phyloP scores from a whole-genome alignment of 1,284 basidiomycete genomes.

The Moesziomyces globuligerus region DNA sequence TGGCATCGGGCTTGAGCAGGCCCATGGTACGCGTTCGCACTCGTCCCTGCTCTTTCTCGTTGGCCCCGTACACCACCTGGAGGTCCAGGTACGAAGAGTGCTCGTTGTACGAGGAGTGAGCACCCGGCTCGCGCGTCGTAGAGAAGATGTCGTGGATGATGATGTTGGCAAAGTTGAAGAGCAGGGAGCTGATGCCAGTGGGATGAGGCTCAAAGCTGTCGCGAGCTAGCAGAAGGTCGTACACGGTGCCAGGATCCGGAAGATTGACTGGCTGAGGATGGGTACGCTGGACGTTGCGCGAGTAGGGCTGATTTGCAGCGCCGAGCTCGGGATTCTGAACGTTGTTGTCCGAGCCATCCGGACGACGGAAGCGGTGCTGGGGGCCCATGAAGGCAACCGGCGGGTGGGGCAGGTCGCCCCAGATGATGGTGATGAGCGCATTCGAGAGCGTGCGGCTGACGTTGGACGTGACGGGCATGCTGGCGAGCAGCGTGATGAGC shows the following conservation, averaged over 20 bases:
- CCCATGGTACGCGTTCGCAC: slow-evolving; percentile 34
- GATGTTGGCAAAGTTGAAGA: slow-evolving; percentile 59
- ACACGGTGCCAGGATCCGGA: slow-evolving; percentile 47
- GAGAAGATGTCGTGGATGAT: slow-evolving; percentile 63
- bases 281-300: slow-evolving; percentile 35
- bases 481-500: slow-evolving; percentile 47
- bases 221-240: slow-evolving; percentile 37
- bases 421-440: slow-evolving; percentile 49
- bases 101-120: slow-evolving; percentile 71
- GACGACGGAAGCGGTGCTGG: slow-evolving; percentile 52
- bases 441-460: slow-evolving; percentile 34
- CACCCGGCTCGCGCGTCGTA: slow-evolving; percentile 33
- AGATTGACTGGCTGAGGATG: slow-evolving; percentile 40
- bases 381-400: slow-evolving; percentile 75
- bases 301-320: slow-evolving; percentile 37
- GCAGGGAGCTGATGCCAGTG: slow-evolving; percentile 53
- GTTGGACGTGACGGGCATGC: slow-evolving; percentile 43
- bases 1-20: slow-evolving; percentile 44
- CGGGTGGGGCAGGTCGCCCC: slow-evolving; percentile 77
- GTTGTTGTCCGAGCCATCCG: slow-evolving; percentile 74
- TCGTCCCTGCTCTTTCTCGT: slow-evolving; percentile 20
- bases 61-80: slow-evolving; percentile 74
- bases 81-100: slow-evolving; percentile 81
- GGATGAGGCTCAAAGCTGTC: slow-evolving; percentile 50
- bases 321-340: slow-evolving; percentile 77